Evolutionary conservation across 768 basidiomycete species (phyloP).

Genomic region (Holtermannia corniformis): DNA sequence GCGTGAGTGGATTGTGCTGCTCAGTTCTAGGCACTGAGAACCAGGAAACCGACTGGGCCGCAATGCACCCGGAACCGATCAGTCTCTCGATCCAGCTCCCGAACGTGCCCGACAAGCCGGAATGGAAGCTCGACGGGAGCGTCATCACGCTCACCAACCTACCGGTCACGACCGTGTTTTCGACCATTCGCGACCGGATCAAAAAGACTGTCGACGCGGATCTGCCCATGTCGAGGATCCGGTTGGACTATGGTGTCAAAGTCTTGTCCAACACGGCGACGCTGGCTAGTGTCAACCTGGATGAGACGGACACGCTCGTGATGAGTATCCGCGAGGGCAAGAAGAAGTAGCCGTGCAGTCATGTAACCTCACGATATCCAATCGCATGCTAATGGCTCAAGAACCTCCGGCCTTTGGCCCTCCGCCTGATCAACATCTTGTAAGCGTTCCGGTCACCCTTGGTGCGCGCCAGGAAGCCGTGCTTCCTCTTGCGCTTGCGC

Average conservation of each 20-base stretch:
- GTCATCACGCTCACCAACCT: constrained; percentile 69
- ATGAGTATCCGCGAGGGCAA: constrained; percentile 66
- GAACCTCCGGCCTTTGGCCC: constrained; percentile 66
- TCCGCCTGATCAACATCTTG: constrained; percentile 60
- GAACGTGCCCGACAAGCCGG: constrained; percentile 67
- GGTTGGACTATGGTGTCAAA: constrained; percentile 68
- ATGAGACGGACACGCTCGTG: constrained; percentile 76
- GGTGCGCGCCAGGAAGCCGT: constrained; percentile 77
- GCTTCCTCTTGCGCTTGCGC: constrained; percentile 80
- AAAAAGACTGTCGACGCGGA: constrained; percentile 65
- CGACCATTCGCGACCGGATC: constrained; percentile 82
- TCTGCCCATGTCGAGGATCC: constrained; percentile 69
- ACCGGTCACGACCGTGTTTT: constrained; percentile 72
- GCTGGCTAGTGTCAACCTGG: constrained; percentile 77
- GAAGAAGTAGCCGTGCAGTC: constrained; percentile 44
- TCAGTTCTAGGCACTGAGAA: constrained; percentile 2
- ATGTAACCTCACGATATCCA: neutral
- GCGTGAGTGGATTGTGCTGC: constrained; percentile 43
- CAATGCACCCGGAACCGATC: constrained; percentile 84
- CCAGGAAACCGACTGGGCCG: constrained; percentile 62
- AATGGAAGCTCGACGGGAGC: constrained; percentile 84
- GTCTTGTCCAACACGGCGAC: constrained; percentile 79
- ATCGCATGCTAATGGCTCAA: constrained; percentile 62
- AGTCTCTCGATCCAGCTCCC: constrained; percentile 77
- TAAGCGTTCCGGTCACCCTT: constrained; percentile 51